These are phyloP conservation scores for Sclerotinia minor DNA, from an alignment of 2,329 filamentous ascomycete genomes.

Conservation along the genomic window DNA sequence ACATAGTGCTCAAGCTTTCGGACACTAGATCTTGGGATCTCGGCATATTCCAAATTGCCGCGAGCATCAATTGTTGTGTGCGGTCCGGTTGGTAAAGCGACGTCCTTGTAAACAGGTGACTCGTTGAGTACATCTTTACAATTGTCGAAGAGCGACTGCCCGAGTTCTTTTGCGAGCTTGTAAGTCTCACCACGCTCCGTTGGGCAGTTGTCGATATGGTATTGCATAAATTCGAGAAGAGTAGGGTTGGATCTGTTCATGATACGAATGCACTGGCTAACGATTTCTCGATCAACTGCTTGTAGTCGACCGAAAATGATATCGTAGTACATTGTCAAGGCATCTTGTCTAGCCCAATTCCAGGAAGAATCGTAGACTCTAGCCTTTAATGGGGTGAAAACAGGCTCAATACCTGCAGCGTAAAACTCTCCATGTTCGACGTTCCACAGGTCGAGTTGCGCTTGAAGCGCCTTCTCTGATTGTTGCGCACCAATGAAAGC, in stretches of 20 bases:
- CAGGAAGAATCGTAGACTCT: constrained; percentile 97
- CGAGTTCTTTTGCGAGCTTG: constrained; percentile 93
- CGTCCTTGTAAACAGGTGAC: constrained; percentile 93
- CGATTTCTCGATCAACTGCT: constrained; percentile 94
- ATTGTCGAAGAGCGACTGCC: constrained; percentile 92
- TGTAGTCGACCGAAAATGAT: constrained; percentile 96
- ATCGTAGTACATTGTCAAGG: constrained; percentile 97
- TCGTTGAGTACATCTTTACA: constrained; percentile 87
- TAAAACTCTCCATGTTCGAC: constrained; percentile 97
- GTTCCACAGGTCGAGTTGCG: constrained; percentile 92
- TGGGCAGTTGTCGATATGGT: constrained; percentile 98
- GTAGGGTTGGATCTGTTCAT: constrained; percentile 99
- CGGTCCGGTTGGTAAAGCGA: constrained; percentile 86
- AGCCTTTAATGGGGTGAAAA: constrained; percentile 91
- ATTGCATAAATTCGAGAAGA: constrained; percentile 98
- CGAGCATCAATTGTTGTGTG: constrained; percentile 89
- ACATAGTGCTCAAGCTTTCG: constrained; percentile 98
- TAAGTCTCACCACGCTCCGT: constrained; percentile 97
- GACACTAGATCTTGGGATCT: constrained; percentile 82
- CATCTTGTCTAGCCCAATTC: constrained; percentile 99
- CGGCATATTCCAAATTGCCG: constrained; percentile 89
- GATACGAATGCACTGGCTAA: constrained; percentile 96
- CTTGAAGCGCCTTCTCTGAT: constrained; percentile 83
- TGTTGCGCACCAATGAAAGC: constrained; percentile 82
- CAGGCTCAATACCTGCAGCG: constrained; percentile 87